Conservation (phyloP, 2,329 filamentous ascomycete species). For the Colletotrichum zoysiae region DNA sequence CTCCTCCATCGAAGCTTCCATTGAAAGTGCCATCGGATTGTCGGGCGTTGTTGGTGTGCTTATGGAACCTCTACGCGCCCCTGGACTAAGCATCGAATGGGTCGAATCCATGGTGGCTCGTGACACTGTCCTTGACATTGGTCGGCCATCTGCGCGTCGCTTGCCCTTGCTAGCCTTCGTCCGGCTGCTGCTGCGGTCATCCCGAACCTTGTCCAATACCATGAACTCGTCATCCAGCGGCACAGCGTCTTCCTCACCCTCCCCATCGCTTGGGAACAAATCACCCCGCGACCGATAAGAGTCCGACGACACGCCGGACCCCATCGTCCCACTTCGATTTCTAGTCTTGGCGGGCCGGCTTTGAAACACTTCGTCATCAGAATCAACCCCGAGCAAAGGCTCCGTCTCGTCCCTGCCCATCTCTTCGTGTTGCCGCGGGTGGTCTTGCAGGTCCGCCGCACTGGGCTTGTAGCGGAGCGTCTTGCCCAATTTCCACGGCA, state of each 20-base stretch:
- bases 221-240: constrained; percentile 94
- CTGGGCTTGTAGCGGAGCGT: constrained; percentile 90
- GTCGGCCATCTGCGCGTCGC: constrained; percentile 54
- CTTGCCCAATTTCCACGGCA: constrained; percentile 88
- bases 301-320: constrained; percentile 84
- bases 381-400: constrained; percentile 70
- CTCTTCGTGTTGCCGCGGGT: constrained; percentile 70
- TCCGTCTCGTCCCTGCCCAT: constrained; percentile 69
- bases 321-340: constrained; percentile 81
- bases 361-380: constrained; percentile 47
- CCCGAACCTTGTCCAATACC: constrained; percentile 81
- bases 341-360: constrained; percentile 57
- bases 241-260: constrained; percentile 93
- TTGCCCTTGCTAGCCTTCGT: constrained; percentile 73
- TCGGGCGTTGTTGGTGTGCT: constrained; percentile 51
- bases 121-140: constrained; percentile 66
- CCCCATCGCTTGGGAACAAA: constrained; percentile 87
- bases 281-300: constrained; percentile 91
- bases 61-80: constrained; percentile 44
- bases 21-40: constrained; percentile 57
- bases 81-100: constrained; percentile 46
- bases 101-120: constrained; percentile 67
- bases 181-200: constrained; percentile 74
- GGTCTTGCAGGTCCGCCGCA: constrained; percentile 89
- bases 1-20: constrained; percentile 66